A percentile compares a stretch with the other conserved stretches of the same genome.
phyloP scores from a whole-genome alignment of 345 rosid species.

The Gossypium longicalyx region DNA sequence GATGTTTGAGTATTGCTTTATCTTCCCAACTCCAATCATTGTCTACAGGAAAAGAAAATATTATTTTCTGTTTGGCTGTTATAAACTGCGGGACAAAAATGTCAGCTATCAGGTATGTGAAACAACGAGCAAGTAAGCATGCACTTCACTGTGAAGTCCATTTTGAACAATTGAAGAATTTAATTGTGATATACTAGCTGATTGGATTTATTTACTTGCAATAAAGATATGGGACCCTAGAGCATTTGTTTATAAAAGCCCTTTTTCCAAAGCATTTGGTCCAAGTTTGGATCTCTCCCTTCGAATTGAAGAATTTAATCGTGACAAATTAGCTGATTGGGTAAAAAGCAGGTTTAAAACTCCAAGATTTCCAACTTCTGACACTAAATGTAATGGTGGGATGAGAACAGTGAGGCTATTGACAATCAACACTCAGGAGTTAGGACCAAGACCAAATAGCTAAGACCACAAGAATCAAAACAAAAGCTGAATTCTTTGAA shows the following conservation, averaged over 20 bases:
- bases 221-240: no score
- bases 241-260: background rate
- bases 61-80: conserved; percentile 11
- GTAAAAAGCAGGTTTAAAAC: no score
- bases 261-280: background rate
- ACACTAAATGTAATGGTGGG: no score
- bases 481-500: no score
- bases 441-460: background rate
- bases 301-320: no score
- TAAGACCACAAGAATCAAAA: background rate
- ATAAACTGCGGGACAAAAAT: background rate
- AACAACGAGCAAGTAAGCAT: no score
- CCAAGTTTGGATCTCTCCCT: no score
- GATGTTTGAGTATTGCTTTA: conserved; percentile 88
- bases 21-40: conserved; percentile 95
- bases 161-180: background rate
- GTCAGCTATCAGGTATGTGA: background rate
- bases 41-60: background rate
- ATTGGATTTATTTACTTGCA: no score
- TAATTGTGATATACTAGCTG: background rate
- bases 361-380: no score
- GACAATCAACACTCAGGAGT: no score
- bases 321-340: no score
- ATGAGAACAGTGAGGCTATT: no score
- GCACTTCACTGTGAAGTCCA: background rate